Evolutionary conservation across 129 eudicot genomes (phyloP).

Genomic region (Solidago caesia): DNA sequence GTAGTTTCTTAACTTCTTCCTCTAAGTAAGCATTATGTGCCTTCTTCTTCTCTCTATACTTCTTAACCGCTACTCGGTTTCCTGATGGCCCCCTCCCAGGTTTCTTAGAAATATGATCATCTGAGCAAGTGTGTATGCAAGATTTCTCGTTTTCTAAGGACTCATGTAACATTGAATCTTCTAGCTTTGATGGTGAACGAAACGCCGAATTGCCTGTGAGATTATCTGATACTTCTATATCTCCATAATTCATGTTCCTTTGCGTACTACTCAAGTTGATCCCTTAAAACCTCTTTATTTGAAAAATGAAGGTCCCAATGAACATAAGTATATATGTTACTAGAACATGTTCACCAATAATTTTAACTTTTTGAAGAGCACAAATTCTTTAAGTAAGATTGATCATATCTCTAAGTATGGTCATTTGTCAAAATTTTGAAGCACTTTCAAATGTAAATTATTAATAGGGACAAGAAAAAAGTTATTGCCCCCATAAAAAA

Average conservation of each 20-base stretch:
- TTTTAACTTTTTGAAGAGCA: conserved; percentile 25
- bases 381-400: conserved; percentile 25
- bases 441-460: background rate
- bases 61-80: conserved; percentile 66
- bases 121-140: conserved; percentile 42
- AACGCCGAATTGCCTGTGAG: conserved; percentile 30
- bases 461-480: background rate
- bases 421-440: conserved; percentile 20
- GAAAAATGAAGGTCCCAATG: background rate
- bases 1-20: conserved; percentile 59
- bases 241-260: conserved; percentile 49
- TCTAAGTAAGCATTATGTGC: conserved; percentile 56
- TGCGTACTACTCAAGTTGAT: conserved; percentile 6
- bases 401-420: conserved; percentile 8
- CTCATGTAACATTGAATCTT: conserved; percentile 33
- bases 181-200: conserved; percentile 28
- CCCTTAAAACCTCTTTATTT: background rate
- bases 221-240: conserved; percentile 35
- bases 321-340: background rate
- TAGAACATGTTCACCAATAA: conserved; percentile 29
- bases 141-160: conserved; percentile 31
- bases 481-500: background rate
- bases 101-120: conserved; percentile 5
- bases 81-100: conserved; percentile 40
- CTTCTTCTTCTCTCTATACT: conserved; percentile 75